phyloP scores from a whole-genome alignment of 352 stramenopile species.

The Discostella stelligera region DNA sequence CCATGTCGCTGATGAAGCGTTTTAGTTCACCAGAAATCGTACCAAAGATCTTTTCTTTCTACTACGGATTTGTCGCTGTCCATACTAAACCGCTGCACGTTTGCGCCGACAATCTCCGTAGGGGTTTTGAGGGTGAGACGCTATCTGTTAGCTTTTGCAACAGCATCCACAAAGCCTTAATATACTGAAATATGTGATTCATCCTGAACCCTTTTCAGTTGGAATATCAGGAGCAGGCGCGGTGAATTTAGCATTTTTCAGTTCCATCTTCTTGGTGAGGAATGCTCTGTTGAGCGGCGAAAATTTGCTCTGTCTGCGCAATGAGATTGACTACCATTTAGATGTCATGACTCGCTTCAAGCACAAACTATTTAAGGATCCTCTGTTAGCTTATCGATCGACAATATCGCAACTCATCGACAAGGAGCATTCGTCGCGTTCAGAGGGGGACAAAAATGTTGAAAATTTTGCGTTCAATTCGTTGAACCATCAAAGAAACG shows the following conservation, averaged over 20 bases:
- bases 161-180: background rate
- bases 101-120: slow-evolving; percentile 17
- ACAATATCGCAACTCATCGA: slow-evolving; percentile 29
- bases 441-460: background rate
- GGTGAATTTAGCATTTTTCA: slow-evolving; percentile 13
- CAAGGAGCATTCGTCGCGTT: slow-evolving; percentile 5
- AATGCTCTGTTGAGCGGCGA: slow-evolving; percentile 9
- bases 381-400: slow-evolving; percentile 8
- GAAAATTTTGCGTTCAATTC: slow-evolving; percentile 2
- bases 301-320: slow-evolving; percentile 14
- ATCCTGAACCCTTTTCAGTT: background rate
- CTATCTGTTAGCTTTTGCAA: background rate
- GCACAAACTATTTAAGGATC: slow-evolving; percentile 4
- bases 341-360: background rate
- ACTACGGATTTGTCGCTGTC: slow-evolving; percentile 26
- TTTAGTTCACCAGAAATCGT: slow-evolving; percentile 26
- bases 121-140: slow-evolving; percentile 17
- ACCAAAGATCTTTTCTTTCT: slow-evolving; percentile 26
- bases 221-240: slow-evolving; percentile 7
- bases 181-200: background rate
- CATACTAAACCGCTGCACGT: slow-evolving; percentile 33
- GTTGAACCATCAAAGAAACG: slow-evolving; percentile 5
- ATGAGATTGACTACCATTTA: slow-evolving; percentile 25
- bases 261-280: background rate
- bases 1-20: slow-evolving; percentile 24